A percentile compares a stretch with the other conserved stretches of the same genome.
These are phyloP conservation scores for Lentinus brumalis DNA, from an alignment of 768 basidiomycete genomes.

Conservation along the genomic window DNA sequence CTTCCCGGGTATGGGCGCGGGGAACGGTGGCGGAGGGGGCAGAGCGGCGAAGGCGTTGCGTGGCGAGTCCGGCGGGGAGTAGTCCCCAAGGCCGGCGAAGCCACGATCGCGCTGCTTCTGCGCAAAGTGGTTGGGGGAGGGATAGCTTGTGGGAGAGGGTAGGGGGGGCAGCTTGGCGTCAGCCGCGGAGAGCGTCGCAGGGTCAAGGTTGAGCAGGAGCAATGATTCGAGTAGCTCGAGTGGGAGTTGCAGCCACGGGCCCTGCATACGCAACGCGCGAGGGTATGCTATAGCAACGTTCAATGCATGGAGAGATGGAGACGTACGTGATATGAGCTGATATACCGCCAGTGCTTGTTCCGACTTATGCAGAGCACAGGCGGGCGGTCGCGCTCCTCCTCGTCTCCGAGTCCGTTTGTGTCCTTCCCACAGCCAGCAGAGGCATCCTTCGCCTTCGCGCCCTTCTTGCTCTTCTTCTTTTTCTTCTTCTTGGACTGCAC, in stretches of 20 bases:
- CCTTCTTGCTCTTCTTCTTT: constrained; percentile 63
- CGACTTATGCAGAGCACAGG: constrained; percentile 83
- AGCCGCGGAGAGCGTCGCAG: constrained; percentile 53
- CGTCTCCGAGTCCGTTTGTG: constrained; percentile 8
- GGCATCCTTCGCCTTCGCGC: constrained; percentile 51
- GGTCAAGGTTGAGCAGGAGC: constrained; percentile 76
- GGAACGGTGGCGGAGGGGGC: constrained; percentile 46
- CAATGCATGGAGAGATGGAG: not conserved
- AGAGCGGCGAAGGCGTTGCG: constrained; percentile 29
- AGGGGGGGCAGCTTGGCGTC: constrained; percentile 45
- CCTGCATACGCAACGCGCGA: constrained; percentile 46
- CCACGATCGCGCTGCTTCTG: constrained; percentile 49
- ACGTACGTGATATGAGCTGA: constrained; percentile 88
- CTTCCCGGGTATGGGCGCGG: constrained; percentile 59
- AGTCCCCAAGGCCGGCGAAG: constrained; percentile 43
- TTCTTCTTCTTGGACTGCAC: constrained; percentile 66
- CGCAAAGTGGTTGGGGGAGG: constrained; percentile 11
- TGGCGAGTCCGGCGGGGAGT: constrained; percentile 38
- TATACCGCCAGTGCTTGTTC: constrained; percentile 94
- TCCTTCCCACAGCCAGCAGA: not conserved
- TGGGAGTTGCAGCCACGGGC: constrained; percentile 90
- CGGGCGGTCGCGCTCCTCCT: constrained; percentile 50
- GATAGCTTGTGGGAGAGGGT: constrained; percentile 27
- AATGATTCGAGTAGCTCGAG: constrained; percentile 84
- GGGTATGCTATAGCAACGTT: not conserved